These are phyloP conservation scores for Aphanomyces euteiches DNA, from an alignment of 352 stramenopile species.

Conservation along the genomic window DNA sequence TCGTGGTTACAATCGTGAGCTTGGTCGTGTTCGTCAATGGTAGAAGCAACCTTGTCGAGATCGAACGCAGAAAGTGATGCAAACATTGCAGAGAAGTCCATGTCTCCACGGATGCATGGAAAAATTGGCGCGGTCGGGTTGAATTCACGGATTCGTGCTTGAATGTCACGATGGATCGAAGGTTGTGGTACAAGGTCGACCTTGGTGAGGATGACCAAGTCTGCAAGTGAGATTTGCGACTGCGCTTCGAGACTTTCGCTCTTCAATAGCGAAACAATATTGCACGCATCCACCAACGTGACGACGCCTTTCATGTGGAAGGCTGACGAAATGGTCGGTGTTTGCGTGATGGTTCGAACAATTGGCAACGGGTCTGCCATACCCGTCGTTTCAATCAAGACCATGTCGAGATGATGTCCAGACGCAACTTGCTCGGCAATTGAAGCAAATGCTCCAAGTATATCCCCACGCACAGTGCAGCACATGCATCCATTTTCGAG, in stretches of 20 bases:
- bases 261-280: slow-evolving; percentile 80
- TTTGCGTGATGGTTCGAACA: slow-evolving; percentile 91
- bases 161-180: slow-evolving; percentile 28
- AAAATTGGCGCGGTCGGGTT: slow-evolving; percentile 34
- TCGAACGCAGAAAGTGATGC: slow-evolving; percentile 33
- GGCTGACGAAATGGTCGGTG: slow-evolving; percentile 70
- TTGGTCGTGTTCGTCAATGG: slow-evolving; percentile 4
- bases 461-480: slow-evolving; percentile 91
- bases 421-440: slow-evolving; percentile 27
- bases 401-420: slow-evolving; percentile 55
- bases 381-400: slow-evolving; percentile 89
- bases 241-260: slow-evolving; percentile 79
- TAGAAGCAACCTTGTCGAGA: slow-evolving; percentile 21
- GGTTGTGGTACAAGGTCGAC: slow-evolving; percentile 84
- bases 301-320: slow-evolving; percentile 92
- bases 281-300: slow-evolving; percentile 94
- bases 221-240: slow-evolving; percentile 95
- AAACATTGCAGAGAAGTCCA: slow-evolving; percentile 32
- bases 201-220: slow-evolving; percentile 97
- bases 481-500: slow-evolving; percentile 96
- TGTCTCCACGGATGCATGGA: slow-evolving; percentile 33
- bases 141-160: slow-evolving; percentile 31
- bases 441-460: slow-evolving; percentile 47
- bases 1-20: slow-evolving; percentile 20
- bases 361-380: slow-evolving; percentile 87